These are phyloP conservation scores for Thelonectria rubi DNA, from an alignment of 2,329 filamentous ascomycete species.

Conservation along the genomic window DNA sequence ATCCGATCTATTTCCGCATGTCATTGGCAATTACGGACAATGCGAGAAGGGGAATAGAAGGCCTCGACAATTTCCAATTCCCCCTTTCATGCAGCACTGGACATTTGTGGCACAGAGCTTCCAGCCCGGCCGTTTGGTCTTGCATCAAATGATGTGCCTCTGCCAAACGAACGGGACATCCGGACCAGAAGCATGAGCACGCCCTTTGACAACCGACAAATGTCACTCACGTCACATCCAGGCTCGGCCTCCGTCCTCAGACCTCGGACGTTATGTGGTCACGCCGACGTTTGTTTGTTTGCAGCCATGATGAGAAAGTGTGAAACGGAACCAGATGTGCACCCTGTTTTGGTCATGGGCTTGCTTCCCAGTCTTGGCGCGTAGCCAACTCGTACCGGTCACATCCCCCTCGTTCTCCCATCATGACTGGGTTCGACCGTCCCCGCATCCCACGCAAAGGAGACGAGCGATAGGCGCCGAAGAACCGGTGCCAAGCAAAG, in stretches of 20 bases:
- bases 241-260: conserved; percentile 13
- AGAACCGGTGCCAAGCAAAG: background rate
- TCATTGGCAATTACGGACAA: background rate
- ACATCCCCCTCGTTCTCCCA: background rate
- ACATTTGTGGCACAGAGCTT: conserved; percentile 16
- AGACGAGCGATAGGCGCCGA: background rate
- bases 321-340: background rate
- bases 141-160: conserved; percentile 6
- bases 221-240: background rate
- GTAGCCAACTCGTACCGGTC: background rate
- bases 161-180: conserved; percentile 16
- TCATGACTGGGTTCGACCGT: background rate
- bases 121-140: conserved; percentile 5
- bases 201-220: background rate
- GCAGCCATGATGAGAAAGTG: conserved; percentile 9
- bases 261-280: conserved; percentile 1
- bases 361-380: background rate
- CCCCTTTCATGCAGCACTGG: conserved; percentile 17
- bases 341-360: background rate
- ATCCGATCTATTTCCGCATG: background rate
- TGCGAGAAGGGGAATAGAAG: background rate
- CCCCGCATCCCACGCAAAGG: background rate
- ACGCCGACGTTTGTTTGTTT: conserved; percentile 1
- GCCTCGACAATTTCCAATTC: background rate
- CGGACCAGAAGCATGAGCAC: background rate